Conservation (phyloP, 2,329 filamentous ascomycete species). For the Fusarium proliferatum region DNA sequence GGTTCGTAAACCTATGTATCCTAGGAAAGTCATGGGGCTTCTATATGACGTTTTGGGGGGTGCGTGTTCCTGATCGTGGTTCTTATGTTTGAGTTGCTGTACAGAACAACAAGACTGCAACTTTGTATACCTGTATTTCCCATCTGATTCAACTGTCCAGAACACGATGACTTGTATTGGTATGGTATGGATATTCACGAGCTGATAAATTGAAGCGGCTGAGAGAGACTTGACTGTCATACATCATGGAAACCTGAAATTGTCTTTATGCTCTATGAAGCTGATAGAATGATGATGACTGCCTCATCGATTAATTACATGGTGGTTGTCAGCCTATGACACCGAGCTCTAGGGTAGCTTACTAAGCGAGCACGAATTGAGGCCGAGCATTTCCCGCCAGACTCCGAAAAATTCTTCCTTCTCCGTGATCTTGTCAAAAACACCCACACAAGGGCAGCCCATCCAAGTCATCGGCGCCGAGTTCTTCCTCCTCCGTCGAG, state of each 20-base stretch:
- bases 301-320: neutral
- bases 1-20: neutral
- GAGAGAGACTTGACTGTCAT: neutral
- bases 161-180: neutral
- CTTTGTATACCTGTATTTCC: no score
- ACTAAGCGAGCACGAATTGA: conserved; percentile 26
- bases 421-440: conserved; percentile 51
- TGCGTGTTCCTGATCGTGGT: neutral
- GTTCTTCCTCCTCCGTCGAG: conserved; percentile 62
- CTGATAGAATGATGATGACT: neutral
- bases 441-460: conserved; percentile 49
- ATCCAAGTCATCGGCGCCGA: conserved; percentile 49
- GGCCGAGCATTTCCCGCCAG: conserved; percentile 41
- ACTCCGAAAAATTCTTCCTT: conserved; percentile 52
- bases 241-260: neutral
- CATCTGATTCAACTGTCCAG: neutral
- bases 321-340: neutral
- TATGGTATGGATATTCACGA: neutral
- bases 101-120: neutral
- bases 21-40: neutral
- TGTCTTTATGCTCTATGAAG: neutral
- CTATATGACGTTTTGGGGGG: neutral
- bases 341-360: conserved; percentile 11
- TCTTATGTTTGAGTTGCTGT: neutral
- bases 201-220: no score